Evolutionary conservation across 2,329 filamentous ascomycete genomes (phyloP), one percentile per base, ranked within the genome.

Genomic region (Calonectria fujianensis): DNA sequence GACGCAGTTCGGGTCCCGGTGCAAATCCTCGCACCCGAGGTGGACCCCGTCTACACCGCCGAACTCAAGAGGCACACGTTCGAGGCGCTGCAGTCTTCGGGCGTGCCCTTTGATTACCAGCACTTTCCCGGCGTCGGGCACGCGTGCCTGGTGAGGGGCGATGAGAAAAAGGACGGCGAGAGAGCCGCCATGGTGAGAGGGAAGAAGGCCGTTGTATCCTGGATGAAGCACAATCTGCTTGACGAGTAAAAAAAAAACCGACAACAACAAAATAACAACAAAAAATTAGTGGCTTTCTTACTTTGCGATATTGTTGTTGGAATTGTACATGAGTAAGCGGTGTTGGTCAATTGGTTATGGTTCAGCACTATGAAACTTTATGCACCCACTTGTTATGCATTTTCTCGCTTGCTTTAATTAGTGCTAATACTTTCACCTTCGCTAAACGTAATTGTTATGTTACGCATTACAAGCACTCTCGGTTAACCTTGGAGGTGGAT

Each of bases 1-100:
- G 84, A 87, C n/a, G 83, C 79, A 0, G 78, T 90, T 1, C 81
- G 63, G 1, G 89, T 90, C 0, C 89, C 89, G 0, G 83, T 87
- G 18, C 89, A 91, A 82, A 81, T 90, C 8, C 77, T 91, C 13
- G 88, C 88, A 2, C 88, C 89, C 0, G 88, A 90, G 75, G 73
- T 82, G 18, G 89, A 90, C 76, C 75, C 76, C 0, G 78, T 80
- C 29, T 89, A 85, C 77, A 85, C 85, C 1, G 73, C 81, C 0
- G 87, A 89, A 75, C 73, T 89, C 70, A 90, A 89, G 79, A 72
- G 74, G 51, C 80, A 85, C 74, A 82, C 82, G 2, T 85, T 86
- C 74, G 75, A 83, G 69, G 83, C 79, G 5, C 69, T 89, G 54
- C 83, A 80, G n/a, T 79, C 75, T 24, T 65, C 82, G 10, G 82